These are phyloP conservation scores for Malassezia arunalokei DNA, from an alignment of 1,284 basidiomycete genomes.

Conservation along the genomic window DNA sequence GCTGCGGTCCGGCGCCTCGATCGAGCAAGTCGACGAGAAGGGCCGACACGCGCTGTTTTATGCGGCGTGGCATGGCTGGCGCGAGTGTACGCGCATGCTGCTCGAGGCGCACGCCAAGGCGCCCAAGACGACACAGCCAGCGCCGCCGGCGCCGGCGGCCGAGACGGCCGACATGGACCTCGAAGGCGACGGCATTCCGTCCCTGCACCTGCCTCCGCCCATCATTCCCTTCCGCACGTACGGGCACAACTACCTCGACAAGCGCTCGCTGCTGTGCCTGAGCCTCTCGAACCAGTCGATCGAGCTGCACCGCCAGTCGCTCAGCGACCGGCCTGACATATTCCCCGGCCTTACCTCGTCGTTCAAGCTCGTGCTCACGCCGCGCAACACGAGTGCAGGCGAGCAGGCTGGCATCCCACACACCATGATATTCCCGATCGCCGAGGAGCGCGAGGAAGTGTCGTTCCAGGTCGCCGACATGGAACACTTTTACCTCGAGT, in stretches of 20 bases:
- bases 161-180: slow-evolving; percentile 27
- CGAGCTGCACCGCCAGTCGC: slow-evolving; percentile 38
- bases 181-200: slow-evolving; percentile 73
- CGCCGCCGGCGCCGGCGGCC: background rate
- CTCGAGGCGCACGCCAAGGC: slow-evolving; percentile 26
- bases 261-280: slow-evolving; percentile 73
- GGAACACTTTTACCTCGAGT: slow-evolving; percentile 68
- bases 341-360: slow-evolving; percentile 52
- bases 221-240: slow-evolving; percentile 68
- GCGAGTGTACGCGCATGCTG: slow-evolving; percentile 51
- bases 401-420: slow-evolving; percentile 52
- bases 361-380: slow-evolving; percentile 86
- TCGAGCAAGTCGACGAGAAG: slow-evolving; percentile 69
- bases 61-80: slow-evolving; percentile 93
- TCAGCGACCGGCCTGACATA: slow-evolving; percentile 37
- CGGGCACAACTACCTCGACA: slow-evolving; percentile 56
- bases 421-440: slow-evolving; percentile 60
- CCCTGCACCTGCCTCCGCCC: slow-evolving; percentile 83
- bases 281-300: slow-evolving; percentile 49
- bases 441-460: slow-evolving; percentile 68
- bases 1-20: slow-evolving; percentile 64
- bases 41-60: slow-evolving; percentile 80
- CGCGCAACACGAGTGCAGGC: slow-evolving; percentile 58
- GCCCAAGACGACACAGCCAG: background rate
- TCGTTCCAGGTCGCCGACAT: slow-evolving; percentile 73